phyloP scores from a whole-genome alignment of 2,329 filamentous ascomycete species.

The Hypoxylon rubiginosum region DNA sequence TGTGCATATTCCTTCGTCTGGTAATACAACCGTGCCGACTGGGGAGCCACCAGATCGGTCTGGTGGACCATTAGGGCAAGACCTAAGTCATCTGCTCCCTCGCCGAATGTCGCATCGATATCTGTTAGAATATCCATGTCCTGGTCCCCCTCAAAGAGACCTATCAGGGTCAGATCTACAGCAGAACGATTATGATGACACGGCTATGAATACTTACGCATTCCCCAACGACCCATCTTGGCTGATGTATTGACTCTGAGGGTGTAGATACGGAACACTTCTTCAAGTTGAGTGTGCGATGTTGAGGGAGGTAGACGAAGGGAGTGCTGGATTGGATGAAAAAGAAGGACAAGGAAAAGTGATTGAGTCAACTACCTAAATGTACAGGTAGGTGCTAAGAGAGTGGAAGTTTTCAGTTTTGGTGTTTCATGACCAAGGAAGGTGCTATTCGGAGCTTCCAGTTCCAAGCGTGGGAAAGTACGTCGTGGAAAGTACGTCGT shows the following conservation, averaged over 20 bases:
- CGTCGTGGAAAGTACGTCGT: not conserved
- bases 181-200: not conserved
- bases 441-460: not conserved
- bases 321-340: not conserved
- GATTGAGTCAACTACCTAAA: not conserved
- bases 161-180: slow-evolving; percentile 5
- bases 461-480: not conserved
- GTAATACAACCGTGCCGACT: too few relatives aligned
- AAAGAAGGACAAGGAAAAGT: not conserved
- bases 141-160: slow-evolving; percentile 21
- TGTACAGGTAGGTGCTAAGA: not conserved
- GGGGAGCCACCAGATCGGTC: too few relatives aligned
- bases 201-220: slow-evolving; percentile 10
- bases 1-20: not conserved
- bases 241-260: not conserved
- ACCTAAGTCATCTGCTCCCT: not conserved
- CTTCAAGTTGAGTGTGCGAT: not conserved
- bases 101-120: not conserved
- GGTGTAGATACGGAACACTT: not conserved
- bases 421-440: not conserved
- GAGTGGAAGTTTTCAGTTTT: not conserved
- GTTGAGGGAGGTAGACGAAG: not conserved
- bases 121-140: slow-evolving; percentile 12
- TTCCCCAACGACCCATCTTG: slow-evolving; percentile 24
- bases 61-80: slow-evolving; percentile 7